Conservation (phyloP, 225 moss, liverwort and hornwort species). For the Anthoceros angustus region DNA sequence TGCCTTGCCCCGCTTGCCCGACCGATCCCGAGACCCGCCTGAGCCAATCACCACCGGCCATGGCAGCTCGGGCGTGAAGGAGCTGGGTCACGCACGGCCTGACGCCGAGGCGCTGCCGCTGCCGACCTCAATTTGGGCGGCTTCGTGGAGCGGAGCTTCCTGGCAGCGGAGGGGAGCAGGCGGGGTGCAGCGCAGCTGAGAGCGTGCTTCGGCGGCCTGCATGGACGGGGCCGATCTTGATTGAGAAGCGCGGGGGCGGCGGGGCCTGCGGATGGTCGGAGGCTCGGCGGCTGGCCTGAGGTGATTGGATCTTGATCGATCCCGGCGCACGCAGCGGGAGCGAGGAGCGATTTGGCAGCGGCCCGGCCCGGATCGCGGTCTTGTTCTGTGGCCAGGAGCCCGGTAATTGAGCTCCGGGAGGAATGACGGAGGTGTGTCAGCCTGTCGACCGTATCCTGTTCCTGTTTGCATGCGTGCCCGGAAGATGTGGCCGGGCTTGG, state of each 20-base stretch:
- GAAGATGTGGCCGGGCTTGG: neutral
- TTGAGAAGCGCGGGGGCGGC: neutral
- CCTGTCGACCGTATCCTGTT: constrained; percentile 5
- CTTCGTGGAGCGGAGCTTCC: too few species aligned
- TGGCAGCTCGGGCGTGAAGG: neutral
- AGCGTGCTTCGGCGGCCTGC: neutral
- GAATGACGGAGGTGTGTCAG: neutral
- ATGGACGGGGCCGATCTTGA: constrained; percentile 1
- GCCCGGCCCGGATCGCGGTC: neutral
- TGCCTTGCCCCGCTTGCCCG: neutral
- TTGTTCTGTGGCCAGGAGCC: neutral
- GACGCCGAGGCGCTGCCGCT: neutral
- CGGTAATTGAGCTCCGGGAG: neutral
- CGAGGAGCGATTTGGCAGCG: neutral
- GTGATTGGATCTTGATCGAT: neutral
- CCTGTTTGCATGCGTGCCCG: neutral
- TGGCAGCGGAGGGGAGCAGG: too few species aligned
- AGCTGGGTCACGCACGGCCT: neutral
- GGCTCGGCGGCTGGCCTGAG: neutral
- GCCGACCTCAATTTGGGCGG: neutral
- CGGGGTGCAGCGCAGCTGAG: too few species aligned
- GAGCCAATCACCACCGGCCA: neutral
- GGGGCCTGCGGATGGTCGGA: neutral
- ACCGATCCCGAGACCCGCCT: neutral
- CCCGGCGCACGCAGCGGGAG: neutral